phyloP scores from a whole-genome alignment of 1,284 basidiomycete species.

The Peniophora sp. region DNA sequence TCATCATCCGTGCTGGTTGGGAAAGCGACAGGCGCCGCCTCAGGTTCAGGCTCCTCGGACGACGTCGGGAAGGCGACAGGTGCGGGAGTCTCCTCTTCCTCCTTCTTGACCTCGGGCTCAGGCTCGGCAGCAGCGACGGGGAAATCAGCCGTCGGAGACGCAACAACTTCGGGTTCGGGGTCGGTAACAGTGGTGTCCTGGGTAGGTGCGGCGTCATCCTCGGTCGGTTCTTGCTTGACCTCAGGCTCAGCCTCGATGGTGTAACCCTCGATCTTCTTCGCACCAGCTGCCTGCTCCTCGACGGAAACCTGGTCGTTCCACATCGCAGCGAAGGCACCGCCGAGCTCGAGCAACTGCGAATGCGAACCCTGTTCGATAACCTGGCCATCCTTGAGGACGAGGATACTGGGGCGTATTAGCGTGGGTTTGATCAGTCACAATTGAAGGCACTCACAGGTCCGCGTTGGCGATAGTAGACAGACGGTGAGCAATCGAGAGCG shows the following conservation, averaged over 20 bases:
- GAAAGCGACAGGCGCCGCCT: slow-evolving; percentile 22
- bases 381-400: slow-evolving; percentile 76
- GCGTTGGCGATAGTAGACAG: slow-evolving; percentile 73
- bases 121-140: slow-evolving; percentile 5
- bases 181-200: slow-evolving; percentile 16
- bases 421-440: neutral
- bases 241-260: slow-evolving; percentile 17
- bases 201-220: slow-evolving; percentile 15
- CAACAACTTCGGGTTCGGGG: slow-evolving; percentile 5
- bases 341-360: slow-evolving; percentile 58
- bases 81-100: neutral
- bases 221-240: slow-evolving; percentile 6
- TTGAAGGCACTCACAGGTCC: slow-evolving; percentile 46
- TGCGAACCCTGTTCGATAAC: slow-evolving; percentile 76
- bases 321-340: slow-evolving; percentile 73
- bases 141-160: slow-evolving; percentile 8
- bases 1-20: slow-evolving; percentile 19
- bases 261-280: slow-evolving; percentile 47
- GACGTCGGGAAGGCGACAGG: slow-evolving; percentile 3
- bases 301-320: slow-evolving; percentile 73
- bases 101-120: too few species aligned
- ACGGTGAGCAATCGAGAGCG: slow-evolving; percentile 74
- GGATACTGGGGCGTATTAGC: slow-evolving; percentile 41
- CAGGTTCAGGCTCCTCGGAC: slow-evolving; percentile 27
- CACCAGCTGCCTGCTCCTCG: slow-evolving; percentile 58